These are phyloP conservation scores for Tetrapisispora iriomotensis DNA, from an alignment of 805 yeast species.

Conservation along the genomic window DNA sequence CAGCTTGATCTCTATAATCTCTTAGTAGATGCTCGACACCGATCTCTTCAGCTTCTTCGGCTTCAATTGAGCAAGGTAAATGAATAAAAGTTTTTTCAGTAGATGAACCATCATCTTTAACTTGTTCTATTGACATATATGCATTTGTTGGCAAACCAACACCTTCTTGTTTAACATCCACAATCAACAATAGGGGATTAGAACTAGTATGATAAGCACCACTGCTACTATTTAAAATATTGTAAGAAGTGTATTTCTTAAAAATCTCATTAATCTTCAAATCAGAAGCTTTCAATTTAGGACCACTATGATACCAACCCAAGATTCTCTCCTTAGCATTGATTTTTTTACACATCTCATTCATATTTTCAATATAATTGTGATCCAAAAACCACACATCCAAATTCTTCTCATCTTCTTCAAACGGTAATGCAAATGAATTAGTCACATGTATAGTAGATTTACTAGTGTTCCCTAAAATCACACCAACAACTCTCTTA, in stretches of 20 bases:
- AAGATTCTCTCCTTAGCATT: conserved; percentile 92
- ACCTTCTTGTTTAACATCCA: conserved; percentile 72
- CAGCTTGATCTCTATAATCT: conserved; percentile 93
- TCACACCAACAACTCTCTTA: conserved; percentile 88
- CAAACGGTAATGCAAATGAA: conserved; percentile 95
- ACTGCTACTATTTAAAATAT: conserved; percentile 1
- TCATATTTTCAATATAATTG: conserved; percentile 91
- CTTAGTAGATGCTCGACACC: conserved; percentile 95
- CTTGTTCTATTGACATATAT: conserved; percentile 86
- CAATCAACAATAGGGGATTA: conserved; percentile 71
- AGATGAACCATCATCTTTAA: conserved; percentile 89
- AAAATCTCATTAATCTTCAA: conserved; percentile 84
- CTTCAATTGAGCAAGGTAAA: conserved; percentile 84
- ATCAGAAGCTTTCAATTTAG: conserved; percentile 80
- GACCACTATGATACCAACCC: conserved; percentile 99
- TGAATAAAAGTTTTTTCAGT: conserved; percentile 90
- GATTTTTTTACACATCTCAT: conserved; percentile 94
- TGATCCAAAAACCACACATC: conserved; percentile 96
- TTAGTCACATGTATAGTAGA: conserved; percentile 65
- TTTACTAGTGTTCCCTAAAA: conserved; percentile 66
- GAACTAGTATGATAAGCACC: conserved; percentile 33
- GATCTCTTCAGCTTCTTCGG: conserved; percentile 98
- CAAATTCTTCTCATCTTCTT: conserved; percentile 87
- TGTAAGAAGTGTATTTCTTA: conserved; percentile 45
- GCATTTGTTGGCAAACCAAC: conserved; percentile 96